Evolutionary conservation across 352 stramenopile species (phyloP), one percentile per base, ranked within the genome.

Genomic region (Globisporangium radiosum): DNA sequence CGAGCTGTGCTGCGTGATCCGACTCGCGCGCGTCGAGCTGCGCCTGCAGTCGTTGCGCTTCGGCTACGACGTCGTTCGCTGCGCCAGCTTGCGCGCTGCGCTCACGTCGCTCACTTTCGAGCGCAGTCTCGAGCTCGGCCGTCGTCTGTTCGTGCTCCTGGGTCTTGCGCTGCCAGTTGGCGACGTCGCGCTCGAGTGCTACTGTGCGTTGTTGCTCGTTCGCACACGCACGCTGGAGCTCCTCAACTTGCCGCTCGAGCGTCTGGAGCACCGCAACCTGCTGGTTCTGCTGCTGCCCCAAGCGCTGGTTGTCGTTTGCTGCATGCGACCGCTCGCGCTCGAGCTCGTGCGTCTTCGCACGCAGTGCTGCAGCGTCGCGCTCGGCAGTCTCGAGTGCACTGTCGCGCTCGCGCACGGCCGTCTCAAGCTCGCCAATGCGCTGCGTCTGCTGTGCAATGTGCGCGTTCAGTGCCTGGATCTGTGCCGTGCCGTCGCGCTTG

Each of bases 1-100:
- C 57, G 4, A 88, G 53, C 49, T 85, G 66, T 4, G 83, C 69
- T 56, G 88, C 79, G 49, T 87, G 73, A 38, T 86, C 72, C 4
- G 72, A 56, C 7, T 62, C 62, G 37, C 70, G 68, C 10, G 64
- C 66, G n/a, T 78, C 67, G 19, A 76, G 63, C 1, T 86, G 71
- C 0, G 71, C 72, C 39, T 84, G 70, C 39, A 78, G 50, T 37
- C 81, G 77, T 7, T 71, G 63, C 17, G 76, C 70, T 45, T 87
- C 70, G n/a, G 56, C 61, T 49, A 76, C 56, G 4, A 87, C 39
- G 7, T 73, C 62, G 37, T 79, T 75, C 39, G 85, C 52, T 5
- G 60, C 62, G 36, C 70, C 63, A 13, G 70, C 40, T 56, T 76
- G 64, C 43, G 73, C 59, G 7, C 63, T 66, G 42, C 57, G 64